Conservation (phyloP, 2,329 filamentous ascomycete genomes). For the Penicillium sp. region DNA sequence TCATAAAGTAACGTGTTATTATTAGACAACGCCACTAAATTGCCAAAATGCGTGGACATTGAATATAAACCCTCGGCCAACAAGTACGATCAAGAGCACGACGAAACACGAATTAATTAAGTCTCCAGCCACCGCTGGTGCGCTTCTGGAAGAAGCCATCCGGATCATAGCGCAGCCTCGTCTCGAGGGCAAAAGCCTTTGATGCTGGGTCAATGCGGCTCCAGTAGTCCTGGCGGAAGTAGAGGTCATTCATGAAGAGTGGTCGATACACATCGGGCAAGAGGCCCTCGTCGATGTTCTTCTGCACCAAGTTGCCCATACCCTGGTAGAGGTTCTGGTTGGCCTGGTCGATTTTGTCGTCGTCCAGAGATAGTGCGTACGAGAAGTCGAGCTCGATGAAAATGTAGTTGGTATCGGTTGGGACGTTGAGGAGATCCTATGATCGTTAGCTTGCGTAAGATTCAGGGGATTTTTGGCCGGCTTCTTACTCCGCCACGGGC, state of each 20-base stretch:
- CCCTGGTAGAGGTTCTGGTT: constrained; percentile 43
- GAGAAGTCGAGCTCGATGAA: constrained; percentile 51
- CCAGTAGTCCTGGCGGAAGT: constrained; percentile 50
- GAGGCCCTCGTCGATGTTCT: constrained; percentile 37
- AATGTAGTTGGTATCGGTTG: constrained; percentile 45
- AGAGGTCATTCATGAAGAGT: constrained; percentile 52
- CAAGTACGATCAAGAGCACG: background rate
- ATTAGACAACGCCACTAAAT: background rate
- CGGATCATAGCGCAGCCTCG: constrained; percentile 43
- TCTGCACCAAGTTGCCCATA: constrained; percentile 36
- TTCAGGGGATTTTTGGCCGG: too few relatives aligned
- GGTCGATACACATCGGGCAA: constrained; percentile 47
- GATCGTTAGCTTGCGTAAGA: background rate
- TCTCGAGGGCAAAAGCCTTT: constrained; percentile 34
- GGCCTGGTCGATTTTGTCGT: constrained; percentile 42
- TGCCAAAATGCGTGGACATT: background rate
- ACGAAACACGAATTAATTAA: constrained; percentile 14
- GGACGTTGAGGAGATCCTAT: constrained; percentile 45
- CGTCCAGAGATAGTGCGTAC: constrained; percentile 39
- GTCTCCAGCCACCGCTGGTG: constrained; percentile 45
- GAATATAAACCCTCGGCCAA: background rate
- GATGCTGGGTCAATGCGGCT: constrained; percentile 37
- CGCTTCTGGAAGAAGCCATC: constrained; percentile 43
- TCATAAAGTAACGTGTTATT: background rate
- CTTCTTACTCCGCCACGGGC: constrained; percentile 38